Base-by-base conservation (phyloP, 352 stramenopile species). In the Pythium aristosporum region DNA sequence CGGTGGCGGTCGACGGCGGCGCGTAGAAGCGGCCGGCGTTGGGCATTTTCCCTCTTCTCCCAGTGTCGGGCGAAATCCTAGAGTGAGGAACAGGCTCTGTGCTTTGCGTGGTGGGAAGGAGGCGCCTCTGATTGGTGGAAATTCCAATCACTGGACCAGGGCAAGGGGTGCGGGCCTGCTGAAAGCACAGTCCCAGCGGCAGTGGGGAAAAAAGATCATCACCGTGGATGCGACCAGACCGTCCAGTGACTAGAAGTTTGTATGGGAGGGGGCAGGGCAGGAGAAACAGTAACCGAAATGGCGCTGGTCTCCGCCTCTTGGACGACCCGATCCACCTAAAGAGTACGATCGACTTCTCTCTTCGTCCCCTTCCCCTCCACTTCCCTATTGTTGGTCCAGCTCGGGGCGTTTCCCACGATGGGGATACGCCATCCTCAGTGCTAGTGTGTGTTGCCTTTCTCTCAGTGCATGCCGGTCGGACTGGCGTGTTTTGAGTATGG, bases 11-110 rank as follows among this genome's bases (percentile, higher is more conserved):
- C 28, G 46, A 47, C 23, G 63, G 48, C 42, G 63, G 47, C 48
- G 52, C 52, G 59, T 61, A 72, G 37, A 64, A 64, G 49, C 65
- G 65, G 46, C 65, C 65, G 21, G 66, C 68, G 60, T 68, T 72
- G 41, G 66, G 66, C 59, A 72, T 72, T 32, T 11, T 55, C 5
- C 8, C 1, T 15, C 57, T 65, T 25, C 47, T 41, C 23, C 42
- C 12, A 10, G 21, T 23, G 12, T n/a, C 20, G 30, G 46, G 44
- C 47, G 63, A 70, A 70, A 70, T 70, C 63, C 34, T 50, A 37
- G 65, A 70, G 65, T 70, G 63, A 70, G 48, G n/a, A 36, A 48
- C 23, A 23, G 16, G 3, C 23, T n/a, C 23, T 20, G 48, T 16
- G 23, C 25, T 55, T 70, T 65, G 63, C 63, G 57, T 70, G 63